Base-by-base conservation (phyloP, 306 rosid genomes). In the Vigna trinervia region DNA sequence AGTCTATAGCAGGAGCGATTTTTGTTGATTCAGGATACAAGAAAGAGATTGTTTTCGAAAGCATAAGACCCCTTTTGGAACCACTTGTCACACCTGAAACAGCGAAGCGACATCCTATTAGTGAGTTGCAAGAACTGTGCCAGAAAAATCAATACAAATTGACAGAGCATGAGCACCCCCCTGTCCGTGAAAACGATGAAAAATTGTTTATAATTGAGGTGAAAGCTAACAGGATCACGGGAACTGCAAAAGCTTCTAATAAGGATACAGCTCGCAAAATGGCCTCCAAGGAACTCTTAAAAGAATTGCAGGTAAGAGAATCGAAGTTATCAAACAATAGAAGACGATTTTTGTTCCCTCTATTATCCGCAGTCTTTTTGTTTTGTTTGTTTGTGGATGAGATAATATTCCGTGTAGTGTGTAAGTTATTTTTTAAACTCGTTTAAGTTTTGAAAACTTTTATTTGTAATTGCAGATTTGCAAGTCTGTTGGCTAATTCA, bases 1-100 rank as follows among this genome's bases (percentile, higher is more conserved):
- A 92, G 75, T 90, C 97, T 74, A 63, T 92, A 28, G 96, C 89
- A 3, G 97, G 95, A 73, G 96, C 97, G 4, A 86, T 92, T 53
- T 77, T 46, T 62, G 86, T 92, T 20, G 97, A 92, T 69, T 90
- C 97, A 1, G 88, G 89, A 28, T 88, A 83, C 77, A 60, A 84
- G 9, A 81, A 85, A 61, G 87, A 85, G 13, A 32, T 5, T 3
- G 90, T 90, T 36, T 88, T 87, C 48, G 6, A 45, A 69, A 87
- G 90, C 54, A 84, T 92, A 58, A 73, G 68, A 45, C 93, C 88
- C 30, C 88, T 92, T 23, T 81, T 92, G 77, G 88, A 90, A 79
- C 95, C 95, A 5, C 50, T 92, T 41, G 32, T 90, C 12, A 88
- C 92, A 7, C 93, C 97, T 1, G 86, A 87, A 39, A 92, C 93